Evolutionary conservation across 1,284 basidiomycete species (phyloP).

Genomic region (Mycosarcoma mackinlayi): DNA sequence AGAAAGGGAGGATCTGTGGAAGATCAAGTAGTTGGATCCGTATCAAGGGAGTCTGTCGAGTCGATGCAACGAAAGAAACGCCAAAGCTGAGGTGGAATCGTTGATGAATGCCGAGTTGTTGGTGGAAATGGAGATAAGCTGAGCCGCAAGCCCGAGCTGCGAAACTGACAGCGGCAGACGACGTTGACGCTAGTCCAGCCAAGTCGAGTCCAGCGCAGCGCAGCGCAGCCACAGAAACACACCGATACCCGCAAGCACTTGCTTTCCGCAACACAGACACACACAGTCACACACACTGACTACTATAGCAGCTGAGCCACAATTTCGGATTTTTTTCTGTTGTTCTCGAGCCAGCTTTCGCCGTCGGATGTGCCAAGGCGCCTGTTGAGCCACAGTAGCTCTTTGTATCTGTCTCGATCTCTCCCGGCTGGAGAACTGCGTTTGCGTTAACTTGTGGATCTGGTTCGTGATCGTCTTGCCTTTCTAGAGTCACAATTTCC

Average conservation of each 20-base stretch:
- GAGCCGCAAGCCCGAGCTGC: slow-evolving; percentile 1
- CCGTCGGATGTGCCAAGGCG: slow-evolving; percentile 1
- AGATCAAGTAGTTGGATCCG: background rate
- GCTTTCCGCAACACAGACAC: slow-evolving; percentile 5
- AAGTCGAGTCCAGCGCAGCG: slow-evolving; percentile 1
- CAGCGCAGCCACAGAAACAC: slow-evolving; percentile 9
- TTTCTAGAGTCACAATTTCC: slow-evolving; percentile 5
- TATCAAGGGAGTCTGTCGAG: background rate
- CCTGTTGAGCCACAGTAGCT: background rate
- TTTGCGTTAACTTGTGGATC: background rate
- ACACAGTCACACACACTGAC: background rate
- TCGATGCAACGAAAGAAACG: slow-evolving; percentile 4
- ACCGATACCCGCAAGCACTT: slow-evolving; percentile 1
- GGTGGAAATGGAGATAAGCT: slow-evolving; percentile 24
- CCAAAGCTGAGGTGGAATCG: slow-evolving; percentile 7
- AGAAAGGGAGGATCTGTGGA: background rate
- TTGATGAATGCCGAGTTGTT: slow-evolving; percentile 18
- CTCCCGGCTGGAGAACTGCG: background rate
- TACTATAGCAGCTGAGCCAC: slow-evolving; percentile 6
- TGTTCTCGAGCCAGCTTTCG: background rate
- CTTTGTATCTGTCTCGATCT: slow-evolving; percentile 1
- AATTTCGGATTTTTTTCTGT: slow-evolving; percentile 1
- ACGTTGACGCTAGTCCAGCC: slow-evolving; percentile 32
- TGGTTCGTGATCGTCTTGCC: too few species aligned
- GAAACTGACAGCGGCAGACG: slow-evolving; percentile 20